These are phyloP conservation scores for Recurvomyces mirabilis DNA, from an alignment of 495 filamentous ascomycete genomes.

Conservation along the genomic window DNA sequence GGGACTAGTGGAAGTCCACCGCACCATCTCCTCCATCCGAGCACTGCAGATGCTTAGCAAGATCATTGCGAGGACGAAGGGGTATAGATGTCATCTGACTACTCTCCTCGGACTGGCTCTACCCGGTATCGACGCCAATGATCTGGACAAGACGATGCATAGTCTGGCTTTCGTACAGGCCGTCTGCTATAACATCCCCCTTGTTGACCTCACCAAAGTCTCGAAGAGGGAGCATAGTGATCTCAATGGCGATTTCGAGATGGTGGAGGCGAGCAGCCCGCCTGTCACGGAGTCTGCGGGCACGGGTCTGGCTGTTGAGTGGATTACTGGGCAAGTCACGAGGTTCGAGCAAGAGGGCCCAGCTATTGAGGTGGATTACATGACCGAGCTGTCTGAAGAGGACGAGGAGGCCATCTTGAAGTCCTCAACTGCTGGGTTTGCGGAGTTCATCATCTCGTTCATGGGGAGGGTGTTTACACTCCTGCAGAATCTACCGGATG, in stretches of 20 bases:
- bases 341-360: constrained; percentile 83
- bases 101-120: constrained; percentile 82
- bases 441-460: constrained; percentile 81
- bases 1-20: constrained; percentile 91
- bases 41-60: constrained; percentile 80
- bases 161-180: constrained; percentile 90
- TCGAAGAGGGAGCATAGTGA: constrained; percentile 20
- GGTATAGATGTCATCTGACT: constrained; percentile 89
- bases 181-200: constrained; percentile 87
- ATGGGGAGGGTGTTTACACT: constrained; percentile 91
- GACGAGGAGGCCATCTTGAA: constrained; percentile 83
- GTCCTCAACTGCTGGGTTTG: constrained; percentile 90
- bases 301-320: constrained; percentile 62
- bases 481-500: constrained; percentile 88
- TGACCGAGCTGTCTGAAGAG: constrained; percentile 65
- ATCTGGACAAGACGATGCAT: constrained; percentile 90
- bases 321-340: constrained; percentile 88
- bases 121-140: constrained; percentile 95
- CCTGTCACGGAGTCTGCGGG: constrained; percentile 36
- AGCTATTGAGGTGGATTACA: constrained; percentile 74
- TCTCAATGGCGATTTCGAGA: constrained; percentile 21
- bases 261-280: constrained; percentile 45
- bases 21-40: constrained; percentile 86
- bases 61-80: constrained; percentile 81
- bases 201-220: constrained; percentile 63